Base-by-base conservation (phyloP, 139 green algal genomes). In the Ettlia oleoabundans region DNA sequence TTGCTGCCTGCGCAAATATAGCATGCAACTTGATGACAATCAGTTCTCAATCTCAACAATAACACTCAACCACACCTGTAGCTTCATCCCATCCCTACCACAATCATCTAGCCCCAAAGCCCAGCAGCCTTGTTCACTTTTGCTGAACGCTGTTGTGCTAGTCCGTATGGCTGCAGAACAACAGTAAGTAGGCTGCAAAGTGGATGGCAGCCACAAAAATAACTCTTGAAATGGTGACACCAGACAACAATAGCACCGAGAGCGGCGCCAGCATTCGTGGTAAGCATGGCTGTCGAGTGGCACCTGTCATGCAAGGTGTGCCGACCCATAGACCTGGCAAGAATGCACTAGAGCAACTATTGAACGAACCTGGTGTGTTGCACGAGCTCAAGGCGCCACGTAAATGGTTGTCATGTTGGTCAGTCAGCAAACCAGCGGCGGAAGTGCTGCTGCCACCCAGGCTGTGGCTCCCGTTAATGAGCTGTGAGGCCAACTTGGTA, bases 41-140 rank as follows among this genome's bases (percentile, higher is more conserved):
- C n/a, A n/a, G n/a, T n/a, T n/a, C 10, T 10, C 47, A 58, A 15
- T 15, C 47, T 58, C 47, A 58, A 58, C 13, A 10, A 58, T 10
- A 24, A 15, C 47, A 58, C 13, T 15, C 47, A 58, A 58, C 13
- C 21, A 30, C 70, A 63, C 73, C 73, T 80, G 75, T 38, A 81
- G 38, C 37, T 72, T 38, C 55, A 72, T 69, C 28, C 71, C 75
- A 6, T 10, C 58, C 1, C 15, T 28, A 22, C 71, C 75, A 30
- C 41, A 41, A n/a, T 81, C 75, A 40, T 81, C 75, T 58, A 81
- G 55, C n/a, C 75, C 75, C 75, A 61, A 41, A 10, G 38, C 62
- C 75, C 55, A 24, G 26, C 75, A 81, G 18, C 38, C 58, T 1
- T 38, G 30, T 15, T 40, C n/a, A 28, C 70, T 55, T 19, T 71